Conservation (phyloP, 495 filamentous ascomycete species). For the Viridothelium virens region DNA sequence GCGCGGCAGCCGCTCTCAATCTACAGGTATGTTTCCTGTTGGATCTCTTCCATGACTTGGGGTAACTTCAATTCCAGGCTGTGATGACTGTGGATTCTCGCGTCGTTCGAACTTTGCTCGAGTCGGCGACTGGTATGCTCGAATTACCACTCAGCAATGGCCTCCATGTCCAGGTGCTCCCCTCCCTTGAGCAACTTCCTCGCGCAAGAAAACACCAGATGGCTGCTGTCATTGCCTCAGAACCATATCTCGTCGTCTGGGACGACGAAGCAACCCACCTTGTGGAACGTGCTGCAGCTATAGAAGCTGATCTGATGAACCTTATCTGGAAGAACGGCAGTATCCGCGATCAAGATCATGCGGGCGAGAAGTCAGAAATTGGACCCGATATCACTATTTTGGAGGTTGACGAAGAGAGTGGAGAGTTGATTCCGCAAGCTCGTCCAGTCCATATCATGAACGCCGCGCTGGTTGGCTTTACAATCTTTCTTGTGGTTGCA, state of each 20-base stretch:
- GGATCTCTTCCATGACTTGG: not conserved
- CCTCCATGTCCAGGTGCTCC: conserved; percentile 63
- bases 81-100: conserved; percentile 75
- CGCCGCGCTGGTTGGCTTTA: conserved; percentile 56
- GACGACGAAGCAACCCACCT: conserved; percentile 67
- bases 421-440: conserved; percentile 51
- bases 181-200: conserved; percentile 58
- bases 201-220: conserved; percentile 66
- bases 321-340: conserved; percentile 53
- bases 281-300: conserved; percentile 49
- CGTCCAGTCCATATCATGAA: conserved; percentile 60
- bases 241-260: conserved; percentile 63
- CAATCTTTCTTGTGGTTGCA: conserved; percentile 52
- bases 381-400: conserved; percentile 30
- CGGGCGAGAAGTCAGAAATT: conserved; percentile 38
- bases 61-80: conserved; percentile 38
- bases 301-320: conserved; percentile 16
- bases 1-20: conserved; percentile 59
- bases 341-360: conserved; percentile 37
- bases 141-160: conserved; percentile 71
- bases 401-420: conserved; percentile 65
- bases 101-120: conserved; percentile 65
- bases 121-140: conserved; percentile 60
- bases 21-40: conserved; percentile 37
- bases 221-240: conserved; percentile 64